phyloP scores from a whole-genome alignment of 495 filamentous ascomycete species.

The Penicillium antarcticum region DNA sequence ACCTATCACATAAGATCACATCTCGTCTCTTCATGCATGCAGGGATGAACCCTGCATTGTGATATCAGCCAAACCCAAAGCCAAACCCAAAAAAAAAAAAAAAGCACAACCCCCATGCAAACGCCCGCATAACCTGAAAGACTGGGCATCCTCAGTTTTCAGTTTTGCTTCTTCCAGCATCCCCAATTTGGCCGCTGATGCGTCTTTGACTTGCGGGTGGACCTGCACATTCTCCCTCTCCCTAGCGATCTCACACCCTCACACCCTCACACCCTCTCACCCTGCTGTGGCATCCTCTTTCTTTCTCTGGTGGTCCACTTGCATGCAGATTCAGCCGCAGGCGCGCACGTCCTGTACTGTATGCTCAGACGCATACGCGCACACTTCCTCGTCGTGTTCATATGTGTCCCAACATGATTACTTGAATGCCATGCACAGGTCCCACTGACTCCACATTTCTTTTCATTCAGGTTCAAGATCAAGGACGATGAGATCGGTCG shows the following conservation, averaged over 20 bases:
- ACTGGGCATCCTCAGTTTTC: not conserved
- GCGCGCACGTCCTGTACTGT: no score
- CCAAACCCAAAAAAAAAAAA: not conserved
- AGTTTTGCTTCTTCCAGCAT: not conserved
- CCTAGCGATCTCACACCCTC: not conserved
- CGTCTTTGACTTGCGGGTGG: constrained; percentile 3
- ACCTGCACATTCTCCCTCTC: constrained; percentile 4
- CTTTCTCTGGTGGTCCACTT: no score
- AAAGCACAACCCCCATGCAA: not conserved
- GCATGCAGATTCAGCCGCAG: no score
- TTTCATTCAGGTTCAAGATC: constrained; percentile 70
- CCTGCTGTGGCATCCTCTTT: not conserved
- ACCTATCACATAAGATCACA: not conserved
- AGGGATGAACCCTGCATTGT: constrained; percentile 3
- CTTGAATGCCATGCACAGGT: not conserved
- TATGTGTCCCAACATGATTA: no score
- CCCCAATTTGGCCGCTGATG: not conserved
- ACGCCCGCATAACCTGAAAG: not conserved
- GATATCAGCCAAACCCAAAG: not conserved
- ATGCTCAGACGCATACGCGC: no score
- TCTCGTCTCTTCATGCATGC: not conserved
- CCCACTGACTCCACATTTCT: constrained; percentile 6
- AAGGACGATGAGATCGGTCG: constrained; percentile 75
- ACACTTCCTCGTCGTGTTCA: no score
- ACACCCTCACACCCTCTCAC: not conserved